Percentiles rank a stretch among this genome's conserved stretches.
Conservation (phyloP, 2,329 filamentous ascomycete species). For the Xylariaceae sp. region DNA sequence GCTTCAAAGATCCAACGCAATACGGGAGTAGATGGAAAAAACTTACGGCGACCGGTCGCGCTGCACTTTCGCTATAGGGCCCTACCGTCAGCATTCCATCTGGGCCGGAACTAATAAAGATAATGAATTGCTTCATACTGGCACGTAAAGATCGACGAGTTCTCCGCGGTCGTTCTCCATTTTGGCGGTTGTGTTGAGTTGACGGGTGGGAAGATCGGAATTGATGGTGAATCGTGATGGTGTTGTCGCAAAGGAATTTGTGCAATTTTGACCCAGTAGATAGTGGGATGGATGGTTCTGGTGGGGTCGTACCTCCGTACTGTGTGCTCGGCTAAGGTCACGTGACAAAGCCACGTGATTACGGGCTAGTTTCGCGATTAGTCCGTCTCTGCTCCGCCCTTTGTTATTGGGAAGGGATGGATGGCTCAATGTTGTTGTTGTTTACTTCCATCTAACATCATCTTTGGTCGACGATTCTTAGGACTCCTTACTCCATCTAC, state of each 20-base stretch:
- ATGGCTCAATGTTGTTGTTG: background rate
- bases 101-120: background rate
- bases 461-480: background rate
- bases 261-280: conserved; percentile 26
- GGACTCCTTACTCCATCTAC: background rate
- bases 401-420: background rate
- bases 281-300: conserved; percentile 13
- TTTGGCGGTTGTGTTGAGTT: conserved; percentile 45
- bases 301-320: conserved; percentile 16
- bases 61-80: conserved; percentile 80
- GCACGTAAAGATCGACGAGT: conserved; percentile 93
- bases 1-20: background rate
- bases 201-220: conserved; percentile 7
- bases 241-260: conserved; percentile 22
- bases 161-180: conserved; percentile 99
- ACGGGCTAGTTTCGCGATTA: conserved; percentile 28
- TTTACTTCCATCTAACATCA: background rate
- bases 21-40: background rate
- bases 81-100: conserved; percentile 10
- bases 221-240: conserved; percentile 18
- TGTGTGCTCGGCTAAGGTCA: conserved; percentile 22
- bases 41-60: conserved; percentile 18
- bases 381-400: conserved; percentile 4
- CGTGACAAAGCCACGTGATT: conserved; percentile 27
- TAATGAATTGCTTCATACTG: conserved; percentile 13